These are phyloP conservation scores for Paramyrothecium sp. DNA, from an alignment of 2,329 filamentous ascomycete genomes.

Conservation along the genomic window DNA sequence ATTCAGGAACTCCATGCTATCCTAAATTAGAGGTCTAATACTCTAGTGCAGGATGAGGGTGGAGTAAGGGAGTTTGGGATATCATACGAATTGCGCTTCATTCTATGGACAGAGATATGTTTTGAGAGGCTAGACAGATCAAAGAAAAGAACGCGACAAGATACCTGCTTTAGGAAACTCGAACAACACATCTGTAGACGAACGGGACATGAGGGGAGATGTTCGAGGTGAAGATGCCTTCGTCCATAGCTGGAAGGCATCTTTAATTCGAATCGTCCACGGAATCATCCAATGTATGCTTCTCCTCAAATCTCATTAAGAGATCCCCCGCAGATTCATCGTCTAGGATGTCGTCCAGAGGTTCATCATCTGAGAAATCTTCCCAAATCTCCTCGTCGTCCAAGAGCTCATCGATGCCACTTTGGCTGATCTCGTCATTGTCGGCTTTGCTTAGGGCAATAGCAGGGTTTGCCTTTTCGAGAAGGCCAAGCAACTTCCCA, in stretches of 20 bases:
- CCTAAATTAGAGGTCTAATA: slow-evolving; percentile 19
- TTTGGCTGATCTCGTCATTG: slow-evolving; percentile 9
- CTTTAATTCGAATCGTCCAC: slow-evolving; percentile 4
- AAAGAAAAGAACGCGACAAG: not conserved
- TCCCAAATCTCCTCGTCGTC: slow-evolving; percentile 8
- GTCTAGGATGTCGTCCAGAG: slow-evolving; percentile 1
- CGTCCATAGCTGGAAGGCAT: slow-evolving; percentile 7
- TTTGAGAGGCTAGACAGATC: slow-evolving; percentile 9
- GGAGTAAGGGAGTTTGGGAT: slow-evolving; percentile 21
- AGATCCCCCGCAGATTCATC: slow-evolving; percentile 7
- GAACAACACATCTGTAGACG: slow-evolving; percentile 9
- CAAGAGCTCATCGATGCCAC: slow-evolving; percentile 9
- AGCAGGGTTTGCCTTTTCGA: slow-evolving; percentile 4
- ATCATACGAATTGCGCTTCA: slow-evolving; percentile 20
- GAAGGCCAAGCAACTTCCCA: slow-evolving; percentile 4
- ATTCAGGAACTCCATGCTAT: slow-evolving; percentile 43
- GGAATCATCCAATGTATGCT: slow-evolving; percentile 7
- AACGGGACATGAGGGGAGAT: slow-evolving; percentile 5
- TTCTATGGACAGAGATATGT: slow-evolving; percentile 19
- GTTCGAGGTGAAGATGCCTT: slow-evolving; percentile 4
- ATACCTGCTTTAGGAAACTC: slow-evolving; percentile 8
- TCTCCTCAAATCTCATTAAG: slow-evolving; percentile 9
- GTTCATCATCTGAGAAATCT: slow-evolving; percentile 5
- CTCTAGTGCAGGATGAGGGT: slow-evolving; percentile 13
- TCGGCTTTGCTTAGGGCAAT: slow-evolving; percentile 5